These are phyloP conservation scores for Chlorophyllum brunneum DNA, from an alignment of 768 basidiomycete species.

Conservation along the genomic window DNA sequence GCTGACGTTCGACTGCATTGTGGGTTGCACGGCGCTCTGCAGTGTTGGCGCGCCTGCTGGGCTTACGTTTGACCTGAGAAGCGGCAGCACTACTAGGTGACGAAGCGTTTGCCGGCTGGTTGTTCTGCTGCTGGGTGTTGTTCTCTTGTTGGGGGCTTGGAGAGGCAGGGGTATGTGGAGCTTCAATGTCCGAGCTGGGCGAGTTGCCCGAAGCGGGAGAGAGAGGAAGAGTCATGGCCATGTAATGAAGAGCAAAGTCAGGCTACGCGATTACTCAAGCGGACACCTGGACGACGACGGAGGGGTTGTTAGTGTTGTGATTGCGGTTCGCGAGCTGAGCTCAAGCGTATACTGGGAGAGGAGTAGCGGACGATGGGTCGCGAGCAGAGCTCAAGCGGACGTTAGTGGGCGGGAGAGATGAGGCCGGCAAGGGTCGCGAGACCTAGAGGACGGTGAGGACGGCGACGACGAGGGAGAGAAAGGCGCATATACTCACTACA, in stretches of 20 bases:
- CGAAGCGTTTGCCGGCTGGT: conserved; percentile 14
- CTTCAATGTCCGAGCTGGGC: conserved; percentile 26
- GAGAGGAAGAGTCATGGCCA: conserved; percentile 11
- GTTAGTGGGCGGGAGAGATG: conserved; percentile 43
- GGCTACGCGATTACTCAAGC: conserved; percentile 44
- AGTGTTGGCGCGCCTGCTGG: conserved; percentile 87
- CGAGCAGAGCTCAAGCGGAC: conserved; percentile 73
- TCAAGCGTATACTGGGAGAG: conserved; percentile 50
- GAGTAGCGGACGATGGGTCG: conserved; percentile 52
- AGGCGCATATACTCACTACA: conserved; percentile 31
- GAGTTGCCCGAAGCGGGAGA: conserved; percentile 11
- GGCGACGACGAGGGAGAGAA: conserved; percentile 14
- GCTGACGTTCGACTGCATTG: conserved; percentile 93
- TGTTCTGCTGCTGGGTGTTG: conserved; percentile 3
- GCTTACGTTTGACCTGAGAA: conserved; percentile 69
- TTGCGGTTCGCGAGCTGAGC: conserved; percentile 56
- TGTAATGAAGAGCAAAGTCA: not conserved
- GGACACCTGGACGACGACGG: conserved; percentile 30
- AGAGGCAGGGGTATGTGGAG: conserved; percentile 44
- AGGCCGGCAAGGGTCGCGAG: conserved; percentile 96
- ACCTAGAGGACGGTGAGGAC: conserved; percentile 37
- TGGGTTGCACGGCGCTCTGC: conserved; percentile 95
- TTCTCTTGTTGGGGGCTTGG: conserved; percentile 22
- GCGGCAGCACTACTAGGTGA: conserved; percentile 16
- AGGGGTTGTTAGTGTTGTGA: conserved; percentile 14